These are phyloP conservation scores for Phialocephala sp. DNA, from an alignment of 2,329 filamentous ascomycete genomes.

Conservation along the genomic window DNA sequence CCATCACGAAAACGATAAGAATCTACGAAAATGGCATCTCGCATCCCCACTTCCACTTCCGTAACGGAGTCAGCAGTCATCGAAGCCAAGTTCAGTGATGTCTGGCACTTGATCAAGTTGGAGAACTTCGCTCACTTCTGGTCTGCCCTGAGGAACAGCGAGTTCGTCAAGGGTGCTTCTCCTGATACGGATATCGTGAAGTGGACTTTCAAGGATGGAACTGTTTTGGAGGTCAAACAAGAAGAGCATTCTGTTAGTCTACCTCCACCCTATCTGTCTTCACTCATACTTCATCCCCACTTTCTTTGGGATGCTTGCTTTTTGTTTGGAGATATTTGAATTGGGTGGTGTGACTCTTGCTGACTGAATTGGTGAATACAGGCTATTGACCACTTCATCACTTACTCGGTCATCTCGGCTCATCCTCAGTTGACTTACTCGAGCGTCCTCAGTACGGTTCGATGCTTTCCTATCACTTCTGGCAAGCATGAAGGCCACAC, in stretches of 20 bases:
- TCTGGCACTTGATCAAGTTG: conserved; percentile 79
- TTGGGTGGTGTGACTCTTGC: neutral
- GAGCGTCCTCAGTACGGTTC: conserved; percentile 69
- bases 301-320: neutral
- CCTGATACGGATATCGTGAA: conserved; percentile 71
- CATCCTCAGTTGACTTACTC: conserved; percentile 70
- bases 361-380: conserved; percentile 41
- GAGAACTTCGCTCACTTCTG: conserved; percentile 72
- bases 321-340: neutral
- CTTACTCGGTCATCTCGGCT: conserved; percentile 72
- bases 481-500: conserved; percentile 68
- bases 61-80: conserved; percentile 72
- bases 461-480: conserved; percentile 68
- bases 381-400: conserved; percentile 77
- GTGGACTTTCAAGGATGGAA: conserved; percentile 75
- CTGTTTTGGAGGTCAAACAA: conserved; percentile 73
- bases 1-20: neutral
- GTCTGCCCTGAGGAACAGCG: conserved; percentile 64
- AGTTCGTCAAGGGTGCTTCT: conserved; percentile 66
- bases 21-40: conserved; percentile 24
- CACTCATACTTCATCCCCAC: neutral
- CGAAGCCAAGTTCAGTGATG: conserved; percentile 66
- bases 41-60: conserved; percentile 69
- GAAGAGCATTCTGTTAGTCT: conserved; percentile 72
- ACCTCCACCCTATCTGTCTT: neutral